phyloP scores from a whole-genome alignment of 2,329 filamentous ascomycete species.

The Aureobasidium vineae region DNA sequence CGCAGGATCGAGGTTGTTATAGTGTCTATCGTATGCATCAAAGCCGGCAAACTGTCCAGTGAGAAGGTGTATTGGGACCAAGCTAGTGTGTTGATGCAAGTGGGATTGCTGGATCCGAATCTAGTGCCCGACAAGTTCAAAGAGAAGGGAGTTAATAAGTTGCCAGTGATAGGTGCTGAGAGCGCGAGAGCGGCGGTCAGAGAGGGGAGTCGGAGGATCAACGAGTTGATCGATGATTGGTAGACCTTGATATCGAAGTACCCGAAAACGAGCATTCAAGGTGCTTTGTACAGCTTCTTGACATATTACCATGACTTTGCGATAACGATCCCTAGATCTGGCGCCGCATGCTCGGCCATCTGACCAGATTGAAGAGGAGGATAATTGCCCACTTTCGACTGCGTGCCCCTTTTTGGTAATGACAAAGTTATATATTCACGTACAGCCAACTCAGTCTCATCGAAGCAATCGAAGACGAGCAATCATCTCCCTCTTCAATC shows the following conservation, averaged over 20 bases:
- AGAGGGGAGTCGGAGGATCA: slow-evolving; percentile 45
- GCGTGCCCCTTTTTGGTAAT: too few species aligned
- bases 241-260: neutral
- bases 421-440: too few species aligned
- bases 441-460: too few species aligned
- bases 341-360: too few species aligned
- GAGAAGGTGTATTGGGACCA: slow-evolving; percentile 65
- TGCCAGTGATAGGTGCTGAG: slow-evolving; percentile 50
- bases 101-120: slow-evolving; percentile 58
- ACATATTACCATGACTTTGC: too few species aligned
- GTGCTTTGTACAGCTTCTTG: too few species aligned
- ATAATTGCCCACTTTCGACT: too few species aligned
- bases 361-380: too few species aligned
- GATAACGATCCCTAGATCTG: too few species aligned
- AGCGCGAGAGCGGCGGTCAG: slow-evolving; percentile 49
- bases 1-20: slow-evolving; percentile 56
- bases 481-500: too few species aligned
- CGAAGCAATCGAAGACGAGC: too few species aligned
- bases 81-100: slow-evolving; percentile 58
- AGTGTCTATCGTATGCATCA: slow-evolving; percentile 56
- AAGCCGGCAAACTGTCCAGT: slow-evolving; percentile 54
- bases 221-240: slow-evolving; percentile 48
- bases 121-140: slow-evolving; percentile 49
- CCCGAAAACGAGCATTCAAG: too few species aligned
- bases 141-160: slow-evolving; percentile 46